Evolutionary conservation across 2,329 filamentous ascomycete species (phyloP).

Genomic region (Claviceps arundinis): DNA sequence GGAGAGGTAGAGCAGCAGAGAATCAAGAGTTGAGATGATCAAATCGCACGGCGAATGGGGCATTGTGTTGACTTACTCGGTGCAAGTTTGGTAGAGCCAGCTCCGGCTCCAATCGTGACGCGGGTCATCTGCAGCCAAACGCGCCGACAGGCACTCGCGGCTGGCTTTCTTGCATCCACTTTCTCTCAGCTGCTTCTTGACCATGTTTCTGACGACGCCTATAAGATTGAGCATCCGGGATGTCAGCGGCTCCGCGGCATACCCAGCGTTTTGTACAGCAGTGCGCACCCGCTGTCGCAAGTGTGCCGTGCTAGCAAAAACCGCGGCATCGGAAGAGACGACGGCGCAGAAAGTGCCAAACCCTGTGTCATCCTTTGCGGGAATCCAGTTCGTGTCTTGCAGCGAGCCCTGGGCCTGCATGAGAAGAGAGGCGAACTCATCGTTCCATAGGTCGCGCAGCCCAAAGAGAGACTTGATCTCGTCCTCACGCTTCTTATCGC

Average conservation of each 20-base stretch:
- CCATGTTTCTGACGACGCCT: conserved; percentile 25
- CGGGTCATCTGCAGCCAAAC: conserved; percentile 10
- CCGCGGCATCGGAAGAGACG: conserved; percentile 25
- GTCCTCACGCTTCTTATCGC: conserved; percentile 26
- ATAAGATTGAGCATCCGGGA: conserved; percentile 39
- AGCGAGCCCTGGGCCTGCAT: conserved; percentile 27
- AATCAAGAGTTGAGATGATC: neutral
- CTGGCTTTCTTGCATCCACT: conserved; percentile 9
- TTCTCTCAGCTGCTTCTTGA: conserved; percentile 13
- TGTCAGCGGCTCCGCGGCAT: conserved; percentile 23
- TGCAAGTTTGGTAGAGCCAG: conserved; percentile 43
- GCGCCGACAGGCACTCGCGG: conserved; percentile 19
- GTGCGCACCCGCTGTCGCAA: conserved; percentile 22
- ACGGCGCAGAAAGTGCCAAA: conserved; percentile 36
- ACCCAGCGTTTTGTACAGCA: conserved; percentile 29
- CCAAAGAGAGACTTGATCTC: conserved; percentile 36
- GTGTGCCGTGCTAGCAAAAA: conserved; percentile 28
- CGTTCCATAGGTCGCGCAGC: conserved; percentile 28
- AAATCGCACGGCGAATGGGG: neutral
- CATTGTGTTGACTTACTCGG: conserved; percentile 26
- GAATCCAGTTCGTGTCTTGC: conserved; percentile 42
- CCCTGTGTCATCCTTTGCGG: conserved; percentile 23
- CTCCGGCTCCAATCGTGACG: conserved; percentile 17
- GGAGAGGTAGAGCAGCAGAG: neutral
- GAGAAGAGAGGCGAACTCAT: conserved; percentile 35